Evolutionary conservation across 768 basidiomycete genomes (phyloP).

Genomic region (Terana coerulea): DNA sequence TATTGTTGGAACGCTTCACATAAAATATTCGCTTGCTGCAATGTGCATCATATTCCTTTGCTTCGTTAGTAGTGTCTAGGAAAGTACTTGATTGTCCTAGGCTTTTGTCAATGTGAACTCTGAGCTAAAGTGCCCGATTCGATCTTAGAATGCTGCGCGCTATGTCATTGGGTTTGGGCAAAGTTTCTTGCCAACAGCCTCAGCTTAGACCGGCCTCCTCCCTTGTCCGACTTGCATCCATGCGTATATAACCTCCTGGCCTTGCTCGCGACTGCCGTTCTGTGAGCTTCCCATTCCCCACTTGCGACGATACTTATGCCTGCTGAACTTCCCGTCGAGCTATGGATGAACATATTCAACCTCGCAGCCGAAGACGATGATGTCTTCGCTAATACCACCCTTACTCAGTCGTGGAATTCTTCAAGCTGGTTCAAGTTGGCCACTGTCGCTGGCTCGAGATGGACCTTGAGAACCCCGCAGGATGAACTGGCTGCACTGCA

Average conservation of each 20-base stretch:
- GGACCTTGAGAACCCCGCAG: slow-evolving; percentile 58
- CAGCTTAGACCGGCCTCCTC: too few species aligned
- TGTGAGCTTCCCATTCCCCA: too few species aligned
- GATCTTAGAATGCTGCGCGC: too few species aligned
- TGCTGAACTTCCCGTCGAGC: slow-evolving; percentile 56
- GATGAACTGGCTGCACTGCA: slow-evolving; percentile 58
- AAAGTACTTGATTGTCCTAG: too few species aligned
- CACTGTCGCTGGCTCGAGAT: slow-evolving; percentile 32
- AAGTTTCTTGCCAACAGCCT: background rate
- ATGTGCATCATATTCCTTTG: too few species aligned
- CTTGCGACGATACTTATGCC: too few species aligned
- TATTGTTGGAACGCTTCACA: too few species aligned
- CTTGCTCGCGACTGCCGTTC: background rate
- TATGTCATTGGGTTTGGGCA: too few species aligned
- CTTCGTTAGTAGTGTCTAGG: too few species aligned
- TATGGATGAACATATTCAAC: slow-evolving; percentile 69
- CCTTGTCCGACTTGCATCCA: background rate
- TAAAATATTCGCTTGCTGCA: too few species aligned
- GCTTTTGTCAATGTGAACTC: too few species aligned
- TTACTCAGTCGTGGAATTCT: slow-evolving; percentile 60
- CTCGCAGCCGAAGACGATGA: slow-evolving; percentile 67
- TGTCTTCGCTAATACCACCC: slow-evolving; percentile 52
- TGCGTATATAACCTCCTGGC: background rate
- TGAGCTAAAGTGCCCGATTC: too few species aligned
- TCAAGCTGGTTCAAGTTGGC: slow-evolving; percentile 61